Percentiles rank a stretch among this genome's conserved stretches.
Conservation (phyloP, 441 rosid species). For the Manihot esculenta region DNA sequence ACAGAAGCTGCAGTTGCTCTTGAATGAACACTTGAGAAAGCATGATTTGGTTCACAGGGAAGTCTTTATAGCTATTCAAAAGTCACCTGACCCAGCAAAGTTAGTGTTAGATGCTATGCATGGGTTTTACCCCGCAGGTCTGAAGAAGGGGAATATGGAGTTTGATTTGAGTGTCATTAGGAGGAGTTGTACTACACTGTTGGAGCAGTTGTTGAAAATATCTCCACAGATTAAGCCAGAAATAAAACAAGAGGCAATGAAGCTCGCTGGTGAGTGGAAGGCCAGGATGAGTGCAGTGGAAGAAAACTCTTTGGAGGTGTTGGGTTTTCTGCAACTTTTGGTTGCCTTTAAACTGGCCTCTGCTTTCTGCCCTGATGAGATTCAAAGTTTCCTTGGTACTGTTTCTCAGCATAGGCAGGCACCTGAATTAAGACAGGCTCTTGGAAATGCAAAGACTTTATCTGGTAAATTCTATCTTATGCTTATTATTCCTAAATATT, state of each 20-base stretch:
- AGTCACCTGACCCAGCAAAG: constrained; percentile 30
- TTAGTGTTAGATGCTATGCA: constrained; percentile 39
- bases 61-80: constrained; percentile 13
- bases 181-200: constrained; percentile 37
- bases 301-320: constrained; percentile 34
- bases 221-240: constrained; percentile 27
- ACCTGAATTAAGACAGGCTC: constrained; percentile 29
- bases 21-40: constrained; percentile 17
- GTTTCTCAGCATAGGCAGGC: constrained; percentile 27
- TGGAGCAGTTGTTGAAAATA: constrained; percentile 34
- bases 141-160: constrained; percentile 14
- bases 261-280: constrained; percentile 41
- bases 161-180: constrained; percentile 29
- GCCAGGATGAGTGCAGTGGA: constrained; percentile 22
- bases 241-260: constrained; percentile 37
- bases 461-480: constrained; percentile 29
- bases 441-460: constrained; percentile 26
- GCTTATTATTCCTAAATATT: not conserved
- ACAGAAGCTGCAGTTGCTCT: constrained; percentile 15
- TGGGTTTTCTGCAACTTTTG: constrained; percentile 41
- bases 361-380: constrained; percentile 29
- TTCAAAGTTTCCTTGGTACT: constrained; percentile 26
- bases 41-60: constrained; percentile 18
- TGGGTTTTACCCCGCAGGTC: constrained; percentile 32
- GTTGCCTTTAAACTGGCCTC: constrained; percentile 40